Evolutionary conservation across 2,329 filamentous ascomycete genomes (phyloP).

Genomic region (Anthostomella pinea): DNA sequence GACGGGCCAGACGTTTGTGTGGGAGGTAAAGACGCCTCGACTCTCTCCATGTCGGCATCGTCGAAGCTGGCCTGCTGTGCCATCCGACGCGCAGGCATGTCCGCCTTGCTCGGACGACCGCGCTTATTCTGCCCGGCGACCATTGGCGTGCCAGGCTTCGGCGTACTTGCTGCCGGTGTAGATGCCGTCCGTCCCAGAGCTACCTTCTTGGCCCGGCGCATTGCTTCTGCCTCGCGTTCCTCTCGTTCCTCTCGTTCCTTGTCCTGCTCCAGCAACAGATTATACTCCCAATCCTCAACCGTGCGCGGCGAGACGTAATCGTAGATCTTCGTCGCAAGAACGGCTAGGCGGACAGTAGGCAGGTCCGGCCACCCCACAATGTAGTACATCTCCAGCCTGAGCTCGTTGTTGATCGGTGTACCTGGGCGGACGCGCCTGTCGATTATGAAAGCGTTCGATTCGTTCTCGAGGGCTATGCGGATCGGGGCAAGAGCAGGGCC

Average conservation of each 20-base stretch:
- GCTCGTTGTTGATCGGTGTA: conserved; percentile 22
- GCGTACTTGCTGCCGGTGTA: conserved; percentile 6
- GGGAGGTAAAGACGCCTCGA: conserved; percentile 28
- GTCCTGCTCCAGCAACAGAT: conserved; percentile 42
- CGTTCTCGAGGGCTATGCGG: conserved; percentile 44
- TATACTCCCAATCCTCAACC: conserved; percentile 56
- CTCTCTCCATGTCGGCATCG: conserved; percentile 19
- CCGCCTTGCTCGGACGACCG: conserved; percentile 29
- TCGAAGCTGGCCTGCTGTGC: conserved; percentile 20
- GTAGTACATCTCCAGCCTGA: conserved; percentile 47
- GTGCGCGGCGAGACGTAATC: conserved; percentile 57
- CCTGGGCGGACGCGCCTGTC: conserved; percentile 48
- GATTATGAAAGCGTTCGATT: conserved; percentile 56
- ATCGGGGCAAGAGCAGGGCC: conserved; percentile 48
- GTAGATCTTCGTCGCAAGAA: conserved; percentile 46
- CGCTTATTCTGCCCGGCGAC: conserved; percentile 17
- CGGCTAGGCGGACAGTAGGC: conserved; percentile 44
- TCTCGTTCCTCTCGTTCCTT: conserved; percentile 32
- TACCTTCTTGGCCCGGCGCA: conserved; percentile 17
- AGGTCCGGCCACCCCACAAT: conserved; percentile 54
- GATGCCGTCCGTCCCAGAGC: not conserved
- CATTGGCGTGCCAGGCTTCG: conserved; percentile 3
- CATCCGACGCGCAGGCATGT: conserved; percentile 21
- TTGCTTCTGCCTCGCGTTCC: conserved; percentile 16
- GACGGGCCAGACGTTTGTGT: conserved; percentile 34